Evolutionary conservation across 805 yeast genomes (phyloP).

Genomic region (Zygosaccharomyces pseudorouxii): DNA sequence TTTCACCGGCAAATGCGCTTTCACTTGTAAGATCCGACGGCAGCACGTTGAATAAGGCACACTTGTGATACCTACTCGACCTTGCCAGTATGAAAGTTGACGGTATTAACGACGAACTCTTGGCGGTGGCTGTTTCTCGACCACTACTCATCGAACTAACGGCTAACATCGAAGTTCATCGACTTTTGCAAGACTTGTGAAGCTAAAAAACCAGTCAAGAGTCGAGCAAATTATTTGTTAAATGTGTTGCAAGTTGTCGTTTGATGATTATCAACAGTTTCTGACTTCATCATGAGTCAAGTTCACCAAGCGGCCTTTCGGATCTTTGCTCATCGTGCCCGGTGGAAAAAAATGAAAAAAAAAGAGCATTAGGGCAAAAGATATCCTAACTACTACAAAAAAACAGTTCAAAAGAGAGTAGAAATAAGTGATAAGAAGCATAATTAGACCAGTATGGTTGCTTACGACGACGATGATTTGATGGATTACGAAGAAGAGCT

Average conservation of each 20-base stretch:
- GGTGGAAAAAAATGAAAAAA: background rate
- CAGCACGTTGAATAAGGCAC: conserved; percentile 18
- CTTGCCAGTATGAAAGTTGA: conserved; percentile 2
- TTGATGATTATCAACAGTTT: background rate
- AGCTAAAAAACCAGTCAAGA: background rate
- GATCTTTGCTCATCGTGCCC: too few relatives aligned
- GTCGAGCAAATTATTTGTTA: too few relatives aligned
- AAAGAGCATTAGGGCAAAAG: background rate
- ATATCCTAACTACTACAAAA: background rate
- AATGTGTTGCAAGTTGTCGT: too few relatives aligned
- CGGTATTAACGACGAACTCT: background rate
- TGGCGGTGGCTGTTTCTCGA: background rate
- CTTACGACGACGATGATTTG: conserved; percentile 23
- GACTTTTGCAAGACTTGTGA: background rate
- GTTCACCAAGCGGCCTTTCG: background rate
- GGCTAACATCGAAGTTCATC: conserved; percentile 10
- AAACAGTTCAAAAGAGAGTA: background rate
- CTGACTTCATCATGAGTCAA: conserved; percentile 7
- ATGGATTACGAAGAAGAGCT: conserved; percentile 32
- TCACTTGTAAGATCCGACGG: conserved; percentile 17
- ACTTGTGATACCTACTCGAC: conserved; percentile 12
- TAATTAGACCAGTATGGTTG: conserved; percentile 14
- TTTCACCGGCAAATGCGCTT: conserved; percentile 4
- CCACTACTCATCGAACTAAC: conserved; percentile 9
- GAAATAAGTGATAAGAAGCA: background rate